Evolutionary conservation across 805 yeast genomes (phyloP).

Genomic region (Citeromyces matritensis): DNA sequence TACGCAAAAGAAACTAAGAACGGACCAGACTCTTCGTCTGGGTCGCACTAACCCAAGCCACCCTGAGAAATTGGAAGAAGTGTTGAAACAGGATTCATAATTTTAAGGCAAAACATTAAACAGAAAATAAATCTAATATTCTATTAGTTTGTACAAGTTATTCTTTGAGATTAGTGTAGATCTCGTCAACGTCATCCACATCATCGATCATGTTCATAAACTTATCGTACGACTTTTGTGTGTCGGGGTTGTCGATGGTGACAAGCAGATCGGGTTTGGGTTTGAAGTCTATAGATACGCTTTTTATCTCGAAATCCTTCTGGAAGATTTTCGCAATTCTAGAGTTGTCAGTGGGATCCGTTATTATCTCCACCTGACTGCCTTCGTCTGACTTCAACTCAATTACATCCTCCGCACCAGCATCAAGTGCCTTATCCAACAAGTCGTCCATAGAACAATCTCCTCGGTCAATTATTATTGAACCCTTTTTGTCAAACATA

Average conservation of each 20-base stretch:
- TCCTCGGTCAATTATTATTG: slow-evolving; percentile 35
- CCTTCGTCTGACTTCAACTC: slow-evolving; percentile 26
- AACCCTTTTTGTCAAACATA: slow-evolving; percentile 69
- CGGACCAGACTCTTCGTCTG: slow-evolving; percentile 33
- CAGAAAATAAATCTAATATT: background rate
- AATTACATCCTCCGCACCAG: slow-evolving; percentile 71
- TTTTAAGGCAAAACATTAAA: background rate
- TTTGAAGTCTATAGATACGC: slow-evolving; percentile 54
- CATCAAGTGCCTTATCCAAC: slow-evolving; percentile 62
- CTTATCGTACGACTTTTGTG: slow-evolving; percentile 34
- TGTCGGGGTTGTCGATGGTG: slow-evolving; percentile 36
- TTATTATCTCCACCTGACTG: slow-evolving; percentile 28
- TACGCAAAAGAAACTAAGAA: slow-evolving; percentile 31
- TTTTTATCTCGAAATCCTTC: slow-evolving; percentile 43
- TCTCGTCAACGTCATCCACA: slow-evolving; percentile 72
- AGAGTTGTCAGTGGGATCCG: slow-evolving; percentile 52
- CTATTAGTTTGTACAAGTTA: background rate
- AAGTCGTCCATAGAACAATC: slow-evolving; percentile 39
- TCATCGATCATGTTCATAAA: slow-evolving; percentile 52
- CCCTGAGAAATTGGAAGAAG: slow-evolving; percentile 20
- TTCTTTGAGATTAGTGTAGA: slow-evolving; percentile 45
- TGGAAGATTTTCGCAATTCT: slow-evolving; percentile 44
- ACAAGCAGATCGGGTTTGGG: slow-evolving; percentile 49
- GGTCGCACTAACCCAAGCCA: slow-evolving; percentile 29
- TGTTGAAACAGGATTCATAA: slow-evolving; percentile 11